These are phyloP conservation scores for Ogataea paradorogensis DNA, from an alignment of 805 yeast genomes.

Conservation along the genomic window DNA sequence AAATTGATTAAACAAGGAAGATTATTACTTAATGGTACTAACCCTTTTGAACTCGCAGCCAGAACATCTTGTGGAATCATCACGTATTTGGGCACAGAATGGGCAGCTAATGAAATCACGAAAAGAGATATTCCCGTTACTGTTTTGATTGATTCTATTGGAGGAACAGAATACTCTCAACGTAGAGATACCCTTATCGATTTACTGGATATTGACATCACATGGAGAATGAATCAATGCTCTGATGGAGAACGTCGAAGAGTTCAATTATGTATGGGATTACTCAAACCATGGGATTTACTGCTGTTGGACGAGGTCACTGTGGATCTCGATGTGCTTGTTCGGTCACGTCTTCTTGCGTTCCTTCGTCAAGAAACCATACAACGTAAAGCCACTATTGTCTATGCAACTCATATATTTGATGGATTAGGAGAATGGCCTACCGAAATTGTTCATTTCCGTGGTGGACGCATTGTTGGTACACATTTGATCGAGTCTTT, in stretches of 20 bases:
- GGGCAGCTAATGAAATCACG: slow-evolving; percentile 91
- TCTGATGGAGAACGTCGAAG: slow-evolving; percentile 95
- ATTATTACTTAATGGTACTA: slow-evolving; percentile 72
- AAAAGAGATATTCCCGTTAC: slow-evolving; percentile 89
- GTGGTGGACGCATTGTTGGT: slow-evolving; percentile 54
- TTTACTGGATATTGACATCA: slow-evolving; percentile 78
- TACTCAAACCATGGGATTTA: slow-evolving; percentile 85
- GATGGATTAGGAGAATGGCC: slow-evolving; percentile 95
- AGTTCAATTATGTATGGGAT: slow-evolving; percentile 92
- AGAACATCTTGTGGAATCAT: slow-evolving; percentile 30
- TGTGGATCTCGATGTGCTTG: slow-evolving; percentile 92
- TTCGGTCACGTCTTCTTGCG: slow-evolving; percentile 66
- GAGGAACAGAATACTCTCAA: slow-evolving; percentile 67
- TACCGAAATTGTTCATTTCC: slow-evolving; percentile 73
- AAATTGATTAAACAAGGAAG: slow-evolving; percentile 74
- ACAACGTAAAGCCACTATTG: slow-evolving; percentile 66
- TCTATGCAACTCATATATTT: slow-evolving; percentile 94
- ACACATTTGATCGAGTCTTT: slow-evolving; percentile 36
- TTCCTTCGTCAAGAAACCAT: slow-evolving; percentile 75
- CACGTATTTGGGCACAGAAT: slow-evolving; percentile 92
- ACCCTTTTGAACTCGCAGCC: slow-evolving; percentile 60
- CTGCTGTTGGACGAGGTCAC: slow-evolving; percentile 94
- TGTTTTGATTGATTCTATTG: slow-evolving; percentile 73
- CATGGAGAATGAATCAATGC: slow-evolving; percentile 89
- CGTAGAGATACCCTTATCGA: slow-evolving; percentile 75